These are phyloP conservation scores for Delonix regia DNA, from an alignment of 306 rosid genomes.

Conservation along the genomic window DNA sequence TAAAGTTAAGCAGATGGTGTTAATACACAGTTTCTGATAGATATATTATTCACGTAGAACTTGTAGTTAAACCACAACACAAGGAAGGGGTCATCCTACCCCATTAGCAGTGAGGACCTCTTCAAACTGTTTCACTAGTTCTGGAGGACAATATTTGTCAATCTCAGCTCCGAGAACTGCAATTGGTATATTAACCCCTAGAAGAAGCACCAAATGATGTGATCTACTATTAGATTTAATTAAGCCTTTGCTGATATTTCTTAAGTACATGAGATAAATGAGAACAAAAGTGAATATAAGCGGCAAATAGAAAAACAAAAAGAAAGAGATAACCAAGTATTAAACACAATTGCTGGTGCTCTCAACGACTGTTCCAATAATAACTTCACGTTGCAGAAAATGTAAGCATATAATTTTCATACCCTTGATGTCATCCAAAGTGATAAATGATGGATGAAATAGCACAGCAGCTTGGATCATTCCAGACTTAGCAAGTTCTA, in stretches of 20 bases:
- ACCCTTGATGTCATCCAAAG: constrained; percentile 74
- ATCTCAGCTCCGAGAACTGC: constrained; percentile 45
- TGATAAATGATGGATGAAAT: constrained; percentile 68
- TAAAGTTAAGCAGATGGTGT: neutral
- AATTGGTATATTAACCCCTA: constrained; percentile 48
- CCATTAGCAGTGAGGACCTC: constrained; percentile 25
- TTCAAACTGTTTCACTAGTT: constrained; percentile 35
- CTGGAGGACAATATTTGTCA: constrained; percentile 33
- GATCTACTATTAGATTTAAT: neutral
- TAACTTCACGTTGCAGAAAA: neutral
- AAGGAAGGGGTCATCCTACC: neutral
- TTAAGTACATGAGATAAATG: neutral
- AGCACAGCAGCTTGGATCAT: constrained; percentile 65
- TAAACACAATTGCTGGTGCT: no score
- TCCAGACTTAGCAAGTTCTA: constrained; percentile 58
- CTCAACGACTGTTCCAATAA: neutral
- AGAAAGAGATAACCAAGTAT: no score
- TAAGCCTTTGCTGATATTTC: neutral
- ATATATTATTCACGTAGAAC: neutral
- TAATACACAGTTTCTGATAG: neutral
- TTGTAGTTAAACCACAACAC: neutral
- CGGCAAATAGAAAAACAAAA: no score
- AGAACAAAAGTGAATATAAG: neutral
- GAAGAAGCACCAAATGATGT: neutral
- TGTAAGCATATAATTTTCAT: constrained; percentile 9